Evolutionary conservation across 495 filamentous ascomycete genomes (phyloP).

Genomic region (Parachaetomium inaequale): DNA sequence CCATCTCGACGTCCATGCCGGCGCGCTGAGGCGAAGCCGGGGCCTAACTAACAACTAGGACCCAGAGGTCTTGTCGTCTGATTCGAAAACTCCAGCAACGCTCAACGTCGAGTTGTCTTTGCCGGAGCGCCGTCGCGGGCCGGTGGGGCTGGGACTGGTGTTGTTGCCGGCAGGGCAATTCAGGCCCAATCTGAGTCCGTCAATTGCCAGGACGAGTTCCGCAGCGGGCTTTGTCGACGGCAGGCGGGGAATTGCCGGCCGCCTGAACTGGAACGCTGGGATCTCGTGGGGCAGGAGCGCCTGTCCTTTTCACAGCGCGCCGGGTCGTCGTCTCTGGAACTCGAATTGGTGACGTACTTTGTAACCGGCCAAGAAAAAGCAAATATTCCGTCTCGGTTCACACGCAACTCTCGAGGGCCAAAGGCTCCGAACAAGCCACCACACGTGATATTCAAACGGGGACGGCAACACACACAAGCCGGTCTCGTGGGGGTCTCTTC

Average conservation of each 20-base stretch:
- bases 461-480: too few species aligned
- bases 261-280: not conserved
- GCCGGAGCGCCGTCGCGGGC: constrained; percentile 22
- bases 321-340: not conserved
- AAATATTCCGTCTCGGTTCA: not conserved
- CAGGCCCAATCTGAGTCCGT: constrained; percentile 18
- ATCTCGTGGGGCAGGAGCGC: not conserved
- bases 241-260: constrained; percentile 13
- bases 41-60: not conserved
- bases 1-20: constrained; percentile 30
- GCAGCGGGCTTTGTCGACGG: not conserved
- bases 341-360: too few species aligned
- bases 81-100: not conserved
- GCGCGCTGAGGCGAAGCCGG: not conserved
- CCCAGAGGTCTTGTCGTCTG: not conserved
- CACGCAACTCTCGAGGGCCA: too few species aligned
- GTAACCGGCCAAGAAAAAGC: not conserved
- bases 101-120: constrained; percentile 5
- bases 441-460: too few species aligned
- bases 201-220: constrained; percentile 20
- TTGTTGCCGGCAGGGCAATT: constrained; percentile 32
- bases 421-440: too few species aligned
- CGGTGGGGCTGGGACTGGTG: constrained; percentile 18
- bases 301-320: not conserved
- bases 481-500: too few species aligned